Evolutionary conservation across 2,329 filamentous ascomycete genomes (phyloP).

Genomic region (Diaporthe longicolla): DNA sequence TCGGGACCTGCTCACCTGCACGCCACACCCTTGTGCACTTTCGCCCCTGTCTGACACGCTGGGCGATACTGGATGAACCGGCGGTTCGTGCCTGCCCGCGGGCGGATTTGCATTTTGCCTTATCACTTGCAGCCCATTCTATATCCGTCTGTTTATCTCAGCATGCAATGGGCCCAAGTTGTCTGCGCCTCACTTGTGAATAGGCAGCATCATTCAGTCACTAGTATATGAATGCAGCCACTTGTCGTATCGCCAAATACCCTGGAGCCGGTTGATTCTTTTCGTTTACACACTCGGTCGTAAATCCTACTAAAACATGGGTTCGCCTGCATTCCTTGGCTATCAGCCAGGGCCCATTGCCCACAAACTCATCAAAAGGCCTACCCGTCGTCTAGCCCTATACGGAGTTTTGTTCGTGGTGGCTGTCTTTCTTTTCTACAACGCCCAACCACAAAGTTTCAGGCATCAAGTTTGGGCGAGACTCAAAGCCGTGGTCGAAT

Average conservation of each 20-base stretch:
- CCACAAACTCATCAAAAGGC: background rate
- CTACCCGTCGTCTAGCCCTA: background rate
- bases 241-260: background rate
- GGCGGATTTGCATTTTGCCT: background rate
- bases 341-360: background rate
- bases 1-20: slow-evolving; percentile 30
- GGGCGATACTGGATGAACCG: background rate
- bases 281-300: no score
- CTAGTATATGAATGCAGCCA: background rate
- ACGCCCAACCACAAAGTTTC: background rate
- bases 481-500: background rate
- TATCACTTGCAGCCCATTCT: slow-evolving; percentile 5
- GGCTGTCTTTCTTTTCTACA: background rate
- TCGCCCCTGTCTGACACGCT: slow-evolving; percentile 26
- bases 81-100: background rate
- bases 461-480: background rate
- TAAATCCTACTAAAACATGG: background rate
- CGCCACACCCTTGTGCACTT: background rate
- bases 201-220: slow-evolving; percentile 6
- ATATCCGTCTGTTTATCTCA: slow-evolving; percentile 13
- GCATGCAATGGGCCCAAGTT: background rate
- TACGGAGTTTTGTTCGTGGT: background rate
- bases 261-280: background rate
- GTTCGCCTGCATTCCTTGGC: background rate
- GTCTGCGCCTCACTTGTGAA: background rate